Percentiles rank a stretch among this genome's conserved stretches.
Conservation (phyloP, 495 filamentous ascomycete genomes). For the Podospora sp. region DNA sequence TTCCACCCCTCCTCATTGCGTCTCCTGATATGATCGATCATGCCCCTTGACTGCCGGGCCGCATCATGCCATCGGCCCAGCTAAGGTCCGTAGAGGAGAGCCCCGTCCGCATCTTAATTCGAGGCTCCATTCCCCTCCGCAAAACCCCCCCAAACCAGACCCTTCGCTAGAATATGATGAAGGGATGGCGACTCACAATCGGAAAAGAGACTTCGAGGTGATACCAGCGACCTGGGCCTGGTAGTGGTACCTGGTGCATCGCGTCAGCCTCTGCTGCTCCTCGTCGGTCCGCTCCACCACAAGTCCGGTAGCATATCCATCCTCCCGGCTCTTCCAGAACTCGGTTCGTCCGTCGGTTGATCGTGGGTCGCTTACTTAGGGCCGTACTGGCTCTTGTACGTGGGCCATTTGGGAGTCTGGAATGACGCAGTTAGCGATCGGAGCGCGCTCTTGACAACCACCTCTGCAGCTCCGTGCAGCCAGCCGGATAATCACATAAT, state of each 20-base stretch:
- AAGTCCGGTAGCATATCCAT: not conserved
- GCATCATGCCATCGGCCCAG: no score
- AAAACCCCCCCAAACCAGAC: not conserved
- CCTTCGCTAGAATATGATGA: not conserved
- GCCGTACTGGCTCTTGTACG: constrained; percentile 54
- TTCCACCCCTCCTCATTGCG: not conserved
- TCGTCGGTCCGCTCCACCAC: not conserved
- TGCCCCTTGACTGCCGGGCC: no score
- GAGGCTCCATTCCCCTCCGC: not conserved
- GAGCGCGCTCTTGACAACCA: not conserved
- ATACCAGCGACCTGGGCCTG: constrained; percentile 46
- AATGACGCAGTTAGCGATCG: constrained; percentile 29
- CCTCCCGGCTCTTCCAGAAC: not conserved
- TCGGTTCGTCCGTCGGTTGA: not conserved
- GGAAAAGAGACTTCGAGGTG: constrained; percentile 38
- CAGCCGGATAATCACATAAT: not conserved
- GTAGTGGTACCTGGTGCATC: constrained; percentile 47
- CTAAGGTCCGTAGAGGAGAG: no score
- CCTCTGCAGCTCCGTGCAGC: not conserved
- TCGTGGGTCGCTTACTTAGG: constrained; percentile 50
- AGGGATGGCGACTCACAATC: constrained; percentile 40
- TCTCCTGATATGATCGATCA: no score
- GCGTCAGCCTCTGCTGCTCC: constrained; percentile 31
- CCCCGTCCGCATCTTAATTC: no score
- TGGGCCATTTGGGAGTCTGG: constrained; percentile 42